Conservation (phyloP, 2,329 filamentous ascomycete genomes). For the Alternaria sp. region DNA sequence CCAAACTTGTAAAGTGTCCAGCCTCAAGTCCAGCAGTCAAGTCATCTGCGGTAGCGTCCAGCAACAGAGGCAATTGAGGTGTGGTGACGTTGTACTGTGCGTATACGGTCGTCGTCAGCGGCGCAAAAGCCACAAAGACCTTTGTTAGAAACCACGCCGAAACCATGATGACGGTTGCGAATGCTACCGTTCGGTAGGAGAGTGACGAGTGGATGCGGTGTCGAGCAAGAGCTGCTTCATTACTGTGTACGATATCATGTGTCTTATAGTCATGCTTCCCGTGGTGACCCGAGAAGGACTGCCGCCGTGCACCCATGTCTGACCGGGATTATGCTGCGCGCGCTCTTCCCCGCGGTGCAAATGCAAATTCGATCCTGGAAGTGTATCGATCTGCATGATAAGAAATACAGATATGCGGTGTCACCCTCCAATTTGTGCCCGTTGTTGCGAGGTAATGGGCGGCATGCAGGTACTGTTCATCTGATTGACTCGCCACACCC, state of each 20-base stretch:
- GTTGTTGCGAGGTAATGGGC: neutral
- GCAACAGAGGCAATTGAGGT: conserved; percentile 47
- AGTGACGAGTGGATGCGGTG: neutral
- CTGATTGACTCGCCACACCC: neutral
- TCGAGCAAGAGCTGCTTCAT: neutral
- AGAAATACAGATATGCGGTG: conserved; percentile 3
- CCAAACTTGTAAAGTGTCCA: conserved; percentile 62
- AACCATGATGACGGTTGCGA: conserved; percentile 24
- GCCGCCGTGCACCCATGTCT: conserved; percentile 19
- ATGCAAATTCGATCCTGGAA: conserved; percentile 12
- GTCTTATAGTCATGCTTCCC: conserved; percentile 18
- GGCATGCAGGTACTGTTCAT: conserved; percentile 3
- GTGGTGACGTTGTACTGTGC: conserved; percentile 18
- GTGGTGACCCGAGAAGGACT: conserved; percentile 6
- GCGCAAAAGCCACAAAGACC: conserved; percentile 27
- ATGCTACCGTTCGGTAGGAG: neutral
- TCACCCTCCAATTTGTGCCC: neutral
- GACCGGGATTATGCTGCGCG: conserved; percentile 8
- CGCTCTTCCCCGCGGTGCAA: conserved; percentile 13
- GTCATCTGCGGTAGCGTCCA: conserved; percentile 60
- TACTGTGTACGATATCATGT: neutral
- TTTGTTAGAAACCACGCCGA: conserved; percentile 24
- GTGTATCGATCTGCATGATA: conserved; percentile 26
- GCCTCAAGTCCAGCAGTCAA: conserved; percentile 57
- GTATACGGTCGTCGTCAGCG: conserved; percentile 19